These are phyloP conservation scores for Bipolaris cookei DNA, from an alignment of 2,329 filamentous ascomycete genomes.

Conservation along the genomic window DNA sequence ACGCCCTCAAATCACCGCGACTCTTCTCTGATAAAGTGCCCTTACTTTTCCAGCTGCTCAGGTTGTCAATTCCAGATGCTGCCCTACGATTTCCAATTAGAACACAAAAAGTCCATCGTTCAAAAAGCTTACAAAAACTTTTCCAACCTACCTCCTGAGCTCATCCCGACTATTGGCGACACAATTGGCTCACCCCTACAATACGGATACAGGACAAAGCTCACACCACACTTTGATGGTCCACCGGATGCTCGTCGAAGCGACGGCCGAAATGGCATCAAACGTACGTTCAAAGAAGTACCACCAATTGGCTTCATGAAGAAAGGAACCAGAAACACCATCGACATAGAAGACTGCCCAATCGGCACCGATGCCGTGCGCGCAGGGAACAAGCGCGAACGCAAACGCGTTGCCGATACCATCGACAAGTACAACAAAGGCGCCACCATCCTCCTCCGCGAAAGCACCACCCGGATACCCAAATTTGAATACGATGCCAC, in stretches of 20 bases:
- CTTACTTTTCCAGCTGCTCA: slow-evolving; percentile 83
- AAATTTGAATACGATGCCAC: slow-evolving; percentile 50
- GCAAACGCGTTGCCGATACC: slow-evolving; percentile 74
- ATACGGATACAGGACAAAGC: slow-evolving; percentile 94
- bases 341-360: slow-evolving; percentile 97
- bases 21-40: slow-evolving; percentile 76
- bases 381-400: slow-evolving; percentile 77
- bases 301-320: slow-evolving; percentile 89
- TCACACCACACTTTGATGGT: slow-evolving; percentile 93
- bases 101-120: slow-evolving; percentile 82
- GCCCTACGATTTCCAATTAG: slow-evolving; percentile 82
- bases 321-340: slow-evolving; percentile 78
- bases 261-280: slow-evolving; percentile 58
- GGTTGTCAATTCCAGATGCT: slow-evolving; percentile 99
- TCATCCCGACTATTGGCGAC: slow-evolving; percentile 76
- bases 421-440: slow-evolving; percentile 76
- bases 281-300: slow-evolving; percentile 65
- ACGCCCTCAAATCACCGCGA: slow-evolving; percentile 77
- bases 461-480: slow-evolving; percentile 74
- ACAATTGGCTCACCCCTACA: slow-evolving; percentile 90
- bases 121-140: slow-evolving; percentile 94
- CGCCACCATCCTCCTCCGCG: slow-evolving; percentile 86
- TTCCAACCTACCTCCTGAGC: slow-evolving; percentile 76
- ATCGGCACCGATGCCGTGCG: slow-evolving; percentile 89
- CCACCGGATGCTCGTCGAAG: slow-evolving; percentile 63